A percentile compares a stretch with the other conserved stretches of the same genome.
Conservation (phyloP, 495 filamentous ascomycete species). For the Copromyces sp. region DNA sequence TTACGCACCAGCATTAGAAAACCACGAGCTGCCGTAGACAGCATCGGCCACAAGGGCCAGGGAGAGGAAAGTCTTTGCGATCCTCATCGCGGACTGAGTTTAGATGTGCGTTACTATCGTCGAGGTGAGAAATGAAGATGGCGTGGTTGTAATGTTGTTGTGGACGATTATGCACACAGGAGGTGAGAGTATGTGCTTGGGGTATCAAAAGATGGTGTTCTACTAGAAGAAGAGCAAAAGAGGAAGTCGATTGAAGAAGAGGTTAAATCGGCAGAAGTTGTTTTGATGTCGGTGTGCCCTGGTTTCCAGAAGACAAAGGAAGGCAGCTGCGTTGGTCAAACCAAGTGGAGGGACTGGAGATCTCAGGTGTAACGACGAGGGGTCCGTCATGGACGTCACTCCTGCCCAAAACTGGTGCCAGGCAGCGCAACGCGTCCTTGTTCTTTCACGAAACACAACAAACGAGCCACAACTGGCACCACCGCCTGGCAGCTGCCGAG, state of each 20-base stretch:
- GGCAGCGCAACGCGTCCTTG: neutral
- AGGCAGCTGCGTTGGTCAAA: neutral
- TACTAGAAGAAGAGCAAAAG: neutral
- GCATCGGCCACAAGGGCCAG: slow-evolving; percentile 60
- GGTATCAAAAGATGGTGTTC: slow-evolving; percentile 2
- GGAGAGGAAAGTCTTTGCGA: slow-evolving; percentile 58
- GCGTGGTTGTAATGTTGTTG: slow-evolving; percentile 4
- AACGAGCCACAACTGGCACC: neutral
- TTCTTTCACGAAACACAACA: neutral
- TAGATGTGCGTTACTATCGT: neutral
- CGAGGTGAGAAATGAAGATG: neutral
- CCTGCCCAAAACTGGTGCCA: slow-evolving; percentile 1
- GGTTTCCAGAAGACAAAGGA: neutral
- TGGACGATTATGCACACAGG: neutral
- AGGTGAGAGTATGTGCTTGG: neutral
- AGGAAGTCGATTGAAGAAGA: neutral
- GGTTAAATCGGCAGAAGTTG: neutral
- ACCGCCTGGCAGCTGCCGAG: neutral
- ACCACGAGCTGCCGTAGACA: slow-evolving; percentile 65
- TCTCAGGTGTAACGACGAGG: slow-evolving; percentile 3
- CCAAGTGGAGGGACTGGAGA: neutral
- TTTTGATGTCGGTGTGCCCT: slow-evolving; percentile 3
- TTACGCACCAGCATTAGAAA: slow-evolving; percentile 67
- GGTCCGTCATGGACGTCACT: slow-evolving; percentile 19
- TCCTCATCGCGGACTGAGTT: slow-evolving; percentile 53